phyloP scores from a whole-genome alignment of 2,329 filamentous ascomycete genomes.

The Dendrostoma leiphaemia region DNA sequence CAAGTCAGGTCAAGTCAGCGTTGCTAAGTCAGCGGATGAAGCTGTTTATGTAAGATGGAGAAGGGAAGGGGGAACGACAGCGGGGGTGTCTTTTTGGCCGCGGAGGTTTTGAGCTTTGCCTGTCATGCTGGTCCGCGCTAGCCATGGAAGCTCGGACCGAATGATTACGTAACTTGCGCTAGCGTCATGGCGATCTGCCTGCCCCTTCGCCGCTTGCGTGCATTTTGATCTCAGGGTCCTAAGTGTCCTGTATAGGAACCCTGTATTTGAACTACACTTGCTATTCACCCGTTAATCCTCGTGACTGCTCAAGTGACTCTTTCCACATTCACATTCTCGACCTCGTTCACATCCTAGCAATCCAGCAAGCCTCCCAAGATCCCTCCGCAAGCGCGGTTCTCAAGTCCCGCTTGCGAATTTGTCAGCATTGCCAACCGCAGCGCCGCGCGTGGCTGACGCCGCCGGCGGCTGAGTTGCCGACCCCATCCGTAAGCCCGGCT shows the following conservation, averaged over 20 bases:
- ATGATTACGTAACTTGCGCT: slow-evolving; percentile 14
- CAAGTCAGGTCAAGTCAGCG: neutral
- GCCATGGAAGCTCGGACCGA: neutral
- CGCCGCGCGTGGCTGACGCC: neutral
- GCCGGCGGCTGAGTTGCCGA: neutral
- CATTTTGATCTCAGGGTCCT: too few relatives aligned
- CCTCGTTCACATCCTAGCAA: too few relatives aligned
- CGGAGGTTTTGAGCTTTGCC: slow-evolving; percentile 7
- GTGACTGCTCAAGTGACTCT: too few relatives aligned
- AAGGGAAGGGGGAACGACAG: slow-evolving; percentile 2
- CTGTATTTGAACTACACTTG: too few relatives aligned
- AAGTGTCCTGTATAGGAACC: too few relatives aligned
- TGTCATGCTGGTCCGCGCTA: neutral
- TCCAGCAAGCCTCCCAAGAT: too few relatives aligned
- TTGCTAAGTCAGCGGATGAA: slow-evolving; percentile 20
- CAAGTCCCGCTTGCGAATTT: too few relatives aligned
- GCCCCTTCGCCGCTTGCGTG: neutral
- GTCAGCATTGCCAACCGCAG: too few relatives aligned
- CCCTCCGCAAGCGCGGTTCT: too few relatives aligned
- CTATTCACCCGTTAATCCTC: too few relatives aligned
- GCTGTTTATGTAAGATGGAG: slow-evolving; percentile 21
- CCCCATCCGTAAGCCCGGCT: neutral
- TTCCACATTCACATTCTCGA: too few relatives aligned
- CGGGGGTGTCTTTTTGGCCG: neutral
- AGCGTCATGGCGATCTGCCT: neutral